phyloP scores from a whole-genome alignment of 106 monocot genomes.

The Hemerocallis citrina region DNA sequence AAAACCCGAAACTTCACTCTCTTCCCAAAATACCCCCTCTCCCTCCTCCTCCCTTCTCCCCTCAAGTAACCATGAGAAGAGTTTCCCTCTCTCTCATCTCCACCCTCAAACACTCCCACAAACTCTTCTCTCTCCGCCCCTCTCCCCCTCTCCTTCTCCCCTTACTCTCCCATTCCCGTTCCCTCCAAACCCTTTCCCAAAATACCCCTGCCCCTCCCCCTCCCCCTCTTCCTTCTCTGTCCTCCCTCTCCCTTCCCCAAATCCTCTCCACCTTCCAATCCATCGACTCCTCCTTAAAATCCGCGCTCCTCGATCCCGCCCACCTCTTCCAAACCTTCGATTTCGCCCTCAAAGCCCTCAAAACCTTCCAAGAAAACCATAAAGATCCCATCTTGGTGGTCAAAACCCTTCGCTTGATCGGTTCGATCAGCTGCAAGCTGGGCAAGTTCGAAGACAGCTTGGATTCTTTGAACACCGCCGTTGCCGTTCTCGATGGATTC shows the following conservation, averaged over 20 bases:
- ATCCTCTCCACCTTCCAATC: conserved; percentile 30
- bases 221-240: background rate
- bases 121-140: conserved; percentile 1
- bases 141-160: background rate
- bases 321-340: conserved; percentile 38
- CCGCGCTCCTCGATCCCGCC: conserved; percentile 10
- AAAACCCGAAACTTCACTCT: too few relatives aligned
- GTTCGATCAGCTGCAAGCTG: conserved; percentile 35
- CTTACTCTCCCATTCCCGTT: background rate
- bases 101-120: conserved; percentile 10
- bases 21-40: background rate
- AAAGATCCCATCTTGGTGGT: conserved; percentile 35
- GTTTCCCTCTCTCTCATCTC: conserved; percentile 17
- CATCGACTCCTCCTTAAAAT: conserved; percentile 26
- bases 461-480: conserved; percentile 56
- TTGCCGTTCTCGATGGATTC: conserved; percentile 30
- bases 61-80: conserved; percentile 26
- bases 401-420: conserved; percentile 52
- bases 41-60: background rate
- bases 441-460: conserved; percentile 52
- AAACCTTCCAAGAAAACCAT: conserved; percentile 36
- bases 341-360: conserved; percentile 47
- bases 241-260: conserved; percentile 18
- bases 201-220: background rate
- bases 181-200: conserved; percentile 5